A percentile compares a stretch with the other conserved stretches of the same genome.
Conservation (phyloP, 345 rosid species). For the Citrus unshiu region DNA sequence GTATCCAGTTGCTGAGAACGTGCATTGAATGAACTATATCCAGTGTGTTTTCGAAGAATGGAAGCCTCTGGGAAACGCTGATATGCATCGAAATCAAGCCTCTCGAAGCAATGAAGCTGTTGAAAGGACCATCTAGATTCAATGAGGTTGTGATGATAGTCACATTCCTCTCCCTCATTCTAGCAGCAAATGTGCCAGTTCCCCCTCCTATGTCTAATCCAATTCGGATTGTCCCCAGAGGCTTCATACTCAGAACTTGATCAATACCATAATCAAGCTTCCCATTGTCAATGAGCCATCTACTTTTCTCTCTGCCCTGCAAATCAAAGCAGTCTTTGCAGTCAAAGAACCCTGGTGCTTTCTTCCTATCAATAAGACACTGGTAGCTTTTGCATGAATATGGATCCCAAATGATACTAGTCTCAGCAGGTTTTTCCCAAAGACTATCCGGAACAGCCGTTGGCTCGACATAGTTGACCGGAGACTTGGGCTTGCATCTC, state of each 20-base stretch:
- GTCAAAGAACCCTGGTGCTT: slow-evolving; percentile 29
- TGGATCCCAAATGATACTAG: slow-evolving; percentile 43
- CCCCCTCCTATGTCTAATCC: slow-evolving; percentile 56
- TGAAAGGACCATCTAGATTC: slow-evolving; percentile 56
- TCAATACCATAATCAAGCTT: slow-evolving; percentile 42
- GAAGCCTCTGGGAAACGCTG: slow-evolving; percentile 47
- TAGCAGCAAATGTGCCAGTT: slow-evolving; percentile 49
- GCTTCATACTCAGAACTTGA: slow-evolving; percentile 27
- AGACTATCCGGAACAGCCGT: slow-evolving; percentile 29
- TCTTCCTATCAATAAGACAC: slow-evolving; percentile 37
- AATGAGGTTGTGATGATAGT: slow-evolving; percentile 43
- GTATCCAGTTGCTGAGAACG: slow-evolving; percentile 47
- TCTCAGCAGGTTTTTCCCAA: slow-evolving; percentile 36
- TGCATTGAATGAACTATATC: slow-evolving; percentile 57
- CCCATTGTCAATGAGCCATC: slow-evolving; percentile 39
- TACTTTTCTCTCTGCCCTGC: slow-evolving; percentile 33
- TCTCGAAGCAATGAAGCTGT: slow-evolving; percentile 46
- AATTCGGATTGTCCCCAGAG: slow-evolving; percentile 28
- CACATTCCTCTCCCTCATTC: slow-evolving; percentile 53
- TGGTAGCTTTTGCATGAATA: slow-evolving; percentile 48
- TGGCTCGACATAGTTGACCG: slow-evolving; percentile 33
- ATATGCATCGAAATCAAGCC: slow-evolving; percentile 44
- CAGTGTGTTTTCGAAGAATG: slow-evolving; percentile 52
- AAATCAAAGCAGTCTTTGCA: slow-evolving; percentile 54
- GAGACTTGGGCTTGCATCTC: slow-evolving; percentile 42